Evolutionary conservation across 2,329 filamentous ascomycete genomes (phyloP).

Genomic region (Chrysoporthe puriensis): DNA sequence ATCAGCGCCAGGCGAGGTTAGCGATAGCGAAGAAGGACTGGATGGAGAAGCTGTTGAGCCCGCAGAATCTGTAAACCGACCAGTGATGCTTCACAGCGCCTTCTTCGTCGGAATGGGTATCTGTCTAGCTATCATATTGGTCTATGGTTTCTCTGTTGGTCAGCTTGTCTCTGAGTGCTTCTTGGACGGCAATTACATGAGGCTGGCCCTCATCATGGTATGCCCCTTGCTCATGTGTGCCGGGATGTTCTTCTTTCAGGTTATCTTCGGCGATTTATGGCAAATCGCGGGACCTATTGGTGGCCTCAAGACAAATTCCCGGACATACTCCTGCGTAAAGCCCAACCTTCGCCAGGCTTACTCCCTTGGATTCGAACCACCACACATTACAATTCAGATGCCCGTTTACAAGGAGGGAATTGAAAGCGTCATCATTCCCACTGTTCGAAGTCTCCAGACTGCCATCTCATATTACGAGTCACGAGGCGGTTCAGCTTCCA

Average conservation of each 20-base stretch:
- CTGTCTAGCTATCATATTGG: slow-evolving; percentile 42
- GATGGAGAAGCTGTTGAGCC: slow-evolving; percentile 35
- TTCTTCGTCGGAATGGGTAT: slow-evolving; percentile 45
- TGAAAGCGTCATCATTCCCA: slow-evolving; percentile 51
- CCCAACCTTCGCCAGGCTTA: slow-evolving; percentile 41
- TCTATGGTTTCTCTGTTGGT: slow-evolving; percentile 43
- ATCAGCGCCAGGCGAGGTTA: slow-evolving; percentile 19
- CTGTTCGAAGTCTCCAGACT: slow-evolving; percentile 50
- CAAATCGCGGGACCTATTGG: slow-evolving; percentile 55
- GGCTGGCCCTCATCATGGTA: slow-evolving; percentile 41
- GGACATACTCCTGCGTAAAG: slow-evolving; percentile 44
- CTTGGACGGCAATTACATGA: slow-evolving; percentile 43
- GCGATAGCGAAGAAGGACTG: slow-evolving; percentile 34
- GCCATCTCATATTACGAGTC: slow-evolving; percentile 55
- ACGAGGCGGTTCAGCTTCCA: slow-evolving; percentile 41
- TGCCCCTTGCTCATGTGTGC: slow-evolving; percentile 44
- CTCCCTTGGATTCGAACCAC: slow-evolving; percentile 39
- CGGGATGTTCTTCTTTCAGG: slow-evolving; percentile 49
- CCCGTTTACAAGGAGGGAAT: slow-evolving; percentile 49
- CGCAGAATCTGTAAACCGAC: slow-evolving; percentile 46
- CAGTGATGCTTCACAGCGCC: slow-evolving; percentile 42
- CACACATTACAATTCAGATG: slow-evolving; percentile 51
- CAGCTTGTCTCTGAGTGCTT: slow-evolving; percentile 45
- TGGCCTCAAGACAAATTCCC: slow-evolving; percentile 47
- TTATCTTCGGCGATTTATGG: slow-evolving; percentile 44